Base-by-base conservation (phyloP, 441 rosid species). In the Populus trichocarpa region DNA sequence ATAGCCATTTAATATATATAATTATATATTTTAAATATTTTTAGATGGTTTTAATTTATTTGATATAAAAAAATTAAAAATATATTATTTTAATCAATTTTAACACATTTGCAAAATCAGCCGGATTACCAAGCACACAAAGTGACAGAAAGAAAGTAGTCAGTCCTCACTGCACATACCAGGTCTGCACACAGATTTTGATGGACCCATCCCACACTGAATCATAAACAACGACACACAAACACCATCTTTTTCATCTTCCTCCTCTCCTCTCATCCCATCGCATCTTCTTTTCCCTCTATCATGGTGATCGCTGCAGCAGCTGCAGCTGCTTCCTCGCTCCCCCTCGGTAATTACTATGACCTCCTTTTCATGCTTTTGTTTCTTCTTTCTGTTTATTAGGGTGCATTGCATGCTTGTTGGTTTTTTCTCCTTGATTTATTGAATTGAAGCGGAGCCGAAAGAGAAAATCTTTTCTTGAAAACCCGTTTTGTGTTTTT, bases 221-320 rank as follows among this genome's bases (percentile, higher is more conserved):
- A 33, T 0, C 30, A 12, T 33, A 38, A 25, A 38, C 26, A 25
- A 38, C 13, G 13, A 38, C 35, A 2, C 23, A 63, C 69, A 33
- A 35, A 53, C 61, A 8, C 46, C 46, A 2, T 38, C 42, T 75
- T 70, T 77, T 69, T 77, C 8, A 61, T 10, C 18, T 36, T 18
- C 26, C 57, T 70, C 6, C 53, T 8, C 66, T 8, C 25, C 66
- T 8, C 35, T 25, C 22, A 18, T 13, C 30, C 33, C 20, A 8
- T 36, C 50, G 4, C 40, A 5, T 13, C 53, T 32, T 25, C 78
- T 66, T 30, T 28, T 14, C 42, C 20, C 73, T 28, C 12, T 40
- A 78, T 80, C 82, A 94, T 91, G 96, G 89, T 89, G 95, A 89
- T 92, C 86, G 88, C 91, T 0, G 93, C 88, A 77, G 87, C 92